A percentile compares a stretch with the other conserved stretches of the same genome.
Conservation (phyloP, 2,329 filamentous ascomycete species). For the Diaporthe vexans region DNA sequence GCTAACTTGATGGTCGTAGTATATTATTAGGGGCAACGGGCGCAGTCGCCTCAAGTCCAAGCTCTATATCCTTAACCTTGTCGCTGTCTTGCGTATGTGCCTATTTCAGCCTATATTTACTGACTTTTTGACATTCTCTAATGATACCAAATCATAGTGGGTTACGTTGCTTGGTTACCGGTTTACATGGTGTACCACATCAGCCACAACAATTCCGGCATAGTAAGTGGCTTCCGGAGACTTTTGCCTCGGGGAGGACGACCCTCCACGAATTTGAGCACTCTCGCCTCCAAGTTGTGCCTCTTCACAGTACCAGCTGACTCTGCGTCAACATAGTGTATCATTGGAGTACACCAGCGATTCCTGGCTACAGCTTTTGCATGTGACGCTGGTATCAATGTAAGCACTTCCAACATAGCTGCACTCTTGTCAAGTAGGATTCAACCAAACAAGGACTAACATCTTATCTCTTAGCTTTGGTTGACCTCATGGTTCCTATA, state of each 20-base stretch:
- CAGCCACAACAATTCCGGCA: conserved; percentile 13
- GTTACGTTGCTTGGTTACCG: not conserved
- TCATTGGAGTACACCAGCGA: conserved; percentile 17
- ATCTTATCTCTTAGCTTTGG: not conserved
- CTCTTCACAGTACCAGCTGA: not conserved
- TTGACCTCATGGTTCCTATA: conserved; percentile 10
- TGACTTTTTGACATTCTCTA: not conserved
- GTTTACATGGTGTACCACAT: conserved; percentile 1
- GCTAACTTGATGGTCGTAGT: not conserved
- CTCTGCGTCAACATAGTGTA: not conserved
- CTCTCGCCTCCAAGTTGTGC: not conserved
- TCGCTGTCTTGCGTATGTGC: conserved; percentile 2
- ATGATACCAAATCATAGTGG: not conserved
- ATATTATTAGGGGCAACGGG: not conserved
- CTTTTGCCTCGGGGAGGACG: not conserved
- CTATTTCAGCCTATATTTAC: not conserved
- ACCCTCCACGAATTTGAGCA: not conserved
- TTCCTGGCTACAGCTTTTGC: not conserved
- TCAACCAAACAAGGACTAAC: not conserved
- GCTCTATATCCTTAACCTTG: conserved; percentile 3
- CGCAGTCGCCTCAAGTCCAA: conserved; percentile 1
- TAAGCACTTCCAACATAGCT: not conserved
- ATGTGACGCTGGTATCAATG: not conserved
- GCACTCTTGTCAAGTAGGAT: not conserved
- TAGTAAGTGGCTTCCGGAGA: not conserved